Evolutionary conservation across 768 basidiomycete genomes (phyloP), one percentile per base, ranked within the genome.

Genomic region (Tephrocybe rancida): DNA sequence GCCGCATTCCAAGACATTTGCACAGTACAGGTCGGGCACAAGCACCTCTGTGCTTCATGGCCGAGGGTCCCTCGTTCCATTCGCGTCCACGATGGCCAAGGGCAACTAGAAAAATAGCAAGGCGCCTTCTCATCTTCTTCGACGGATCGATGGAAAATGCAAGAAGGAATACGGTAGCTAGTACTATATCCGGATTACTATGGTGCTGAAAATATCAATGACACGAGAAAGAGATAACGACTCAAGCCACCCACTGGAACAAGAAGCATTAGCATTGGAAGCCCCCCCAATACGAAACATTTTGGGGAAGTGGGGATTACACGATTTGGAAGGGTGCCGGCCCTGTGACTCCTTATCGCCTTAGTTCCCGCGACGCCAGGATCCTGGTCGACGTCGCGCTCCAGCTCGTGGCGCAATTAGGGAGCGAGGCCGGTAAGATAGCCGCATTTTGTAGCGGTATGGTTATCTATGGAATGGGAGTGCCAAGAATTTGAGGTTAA

Each of bases 371-470:
- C 68, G 55, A 77, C 65, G 37, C 65, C 70, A 54, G 69, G 58
- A 42, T 64, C 63, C 55, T 60, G 63, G 55, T 60, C 66, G 18
- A 67, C 68, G 46, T 70, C 63, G 39, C 70, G 67, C 34, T 61
- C 69, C 55, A 90, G 72, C 67, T 86, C 82, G 44, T 64, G 59
- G 55, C 68, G 65, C 56, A 98, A 75, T 70, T 84, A 86, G 11
- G 74, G 69, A 34, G 86, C 86, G 27, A 97, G 81, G 21, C 16
- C 86, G 83, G 50, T 16, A 16, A 98, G 86, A 72, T 92, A 98
- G 0, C 93, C 93, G 27, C 95, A 89, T 73, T 98, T 96, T 39
- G 95, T 95, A 71, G 95, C 95, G 14, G 92, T 90, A 71, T 98
- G 96, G 16, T 92, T 92, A 66, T 89, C 90, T 92, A 59, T 34